phyloP scores from a whole-genome alignment of 495 filamentous ascomycete species.

The Parmelia sp. region DNA sequence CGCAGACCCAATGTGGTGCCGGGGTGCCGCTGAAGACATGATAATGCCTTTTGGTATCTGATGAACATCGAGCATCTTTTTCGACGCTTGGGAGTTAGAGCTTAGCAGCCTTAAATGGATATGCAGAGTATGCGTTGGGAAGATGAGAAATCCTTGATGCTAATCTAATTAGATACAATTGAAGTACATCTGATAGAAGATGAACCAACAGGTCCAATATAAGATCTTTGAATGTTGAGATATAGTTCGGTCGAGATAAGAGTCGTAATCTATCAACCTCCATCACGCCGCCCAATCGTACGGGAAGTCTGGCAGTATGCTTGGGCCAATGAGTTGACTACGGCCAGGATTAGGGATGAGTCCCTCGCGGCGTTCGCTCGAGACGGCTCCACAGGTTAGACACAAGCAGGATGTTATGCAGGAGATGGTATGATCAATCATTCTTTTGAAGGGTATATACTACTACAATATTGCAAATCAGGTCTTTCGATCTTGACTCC shows the following conservation, averaged over 20 bases:
- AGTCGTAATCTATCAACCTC: not conserved
- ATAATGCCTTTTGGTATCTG: conserved; percentile 88
- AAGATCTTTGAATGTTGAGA: not conserved
- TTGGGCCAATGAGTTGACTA: not conserved
- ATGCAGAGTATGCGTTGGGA: not conserved
- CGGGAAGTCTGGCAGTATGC: not conserved
- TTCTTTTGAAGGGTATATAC: not conserved
- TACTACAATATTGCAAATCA: not conserved
- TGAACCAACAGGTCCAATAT: too few relatives aligned
- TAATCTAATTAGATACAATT: too few relatives aligned
- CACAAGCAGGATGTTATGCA: not conserved
- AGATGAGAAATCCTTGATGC: too few relatives aligned
- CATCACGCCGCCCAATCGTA: not conserved
- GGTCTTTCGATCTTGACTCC: conserved; percentile 2
- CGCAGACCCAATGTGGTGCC: conserved; percentile 43
- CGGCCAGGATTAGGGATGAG: not conserved
- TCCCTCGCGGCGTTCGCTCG: too few relatives aligned
- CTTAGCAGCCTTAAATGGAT: not conserved
- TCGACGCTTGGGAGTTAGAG: not conserved
- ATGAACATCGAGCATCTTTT: conserved; percentile 49
- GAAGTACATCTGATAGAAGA: not conserved
- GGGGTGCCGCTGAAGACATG: conserved; percentile 59
- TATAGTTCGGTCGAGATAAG: too few relatives aligned
- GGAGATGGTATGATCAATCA: not conserved
- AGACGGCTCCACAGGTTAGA: not conserved